phyloP scores from a whole-genome alignment of 1,139 yeast genomes.

The Hyphopichia buzzinii region DNA sequence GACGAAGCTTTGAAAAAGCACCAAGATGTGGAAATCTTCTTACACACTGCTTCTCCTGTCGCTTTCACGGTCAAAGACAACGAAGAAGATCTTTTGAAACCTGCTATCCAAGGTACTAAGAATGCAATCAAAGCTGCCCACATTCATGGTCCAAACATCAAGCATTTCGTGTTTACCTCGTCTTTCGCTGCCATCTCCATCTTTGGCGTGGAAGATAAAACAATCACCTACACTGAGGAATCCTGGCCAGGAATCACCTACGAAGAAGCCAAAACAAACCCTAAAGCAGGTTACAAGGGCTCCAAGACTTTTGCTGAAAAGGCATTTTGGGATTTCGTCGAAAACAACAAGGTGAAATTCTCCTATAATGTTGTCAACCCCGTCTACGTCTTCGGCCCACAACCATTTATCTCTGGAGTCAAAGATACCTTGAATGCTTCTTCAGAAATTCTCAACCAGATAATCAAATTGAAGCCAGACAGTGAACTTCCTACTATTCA shows the following conservation, averaged over 20 bases:
- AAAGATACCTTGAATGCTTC: constrained; percentile 12
- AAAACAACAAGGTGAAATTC: constrained; percentile 8
- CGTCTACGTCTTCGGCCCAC: constrained; percentile 22
- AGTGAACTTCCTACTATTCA: constrained; percentile 7
- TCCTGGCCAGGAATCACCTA: constrained; percentile 19
- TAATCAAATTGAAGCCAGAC: constrained; percentile 5
- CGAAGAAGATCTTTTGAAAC: constrained; percentile 18
- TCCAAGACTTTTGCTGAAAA: constrained; percentile 32
- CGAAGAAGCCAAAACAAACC: constrained; percentile 15
- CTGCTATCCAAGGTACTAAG: constrained; percentile 24
- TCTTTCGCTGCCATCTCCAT: constrained; percentile 22
- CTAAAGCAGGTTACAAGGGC: constrained; percentile 27
- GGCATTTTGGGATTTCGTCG: constrained; percentile 46
- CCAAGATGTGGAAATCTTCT: constrained; percentile 14
- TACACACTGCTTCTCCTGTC: constrained; percentile 22
- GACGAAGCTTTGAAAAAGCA: constrained; percentile 18
- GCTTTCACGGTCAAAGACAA: constrained; percentile 14
- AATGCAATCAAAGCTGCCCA: constrained; percentile 28
- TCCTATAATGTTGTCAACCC: constrained; percentile 15
- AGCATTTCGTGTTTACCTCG: constrained; percentile 25
- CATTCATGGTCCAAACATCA: constrained; percentile 24
- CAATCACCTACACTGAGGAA: constrained; percentile 12
- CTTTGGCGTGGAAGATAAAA: constrained; percentile 16
- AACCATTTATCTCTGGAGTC: constrained; percentile 22
- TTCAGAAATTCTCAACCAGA: constrained; percentile 14